phyloP scores from a whole-genome alignment of 2,329 filamentous ascomycete genomes.

The Ilyonectria mors-panacis region DNA sequence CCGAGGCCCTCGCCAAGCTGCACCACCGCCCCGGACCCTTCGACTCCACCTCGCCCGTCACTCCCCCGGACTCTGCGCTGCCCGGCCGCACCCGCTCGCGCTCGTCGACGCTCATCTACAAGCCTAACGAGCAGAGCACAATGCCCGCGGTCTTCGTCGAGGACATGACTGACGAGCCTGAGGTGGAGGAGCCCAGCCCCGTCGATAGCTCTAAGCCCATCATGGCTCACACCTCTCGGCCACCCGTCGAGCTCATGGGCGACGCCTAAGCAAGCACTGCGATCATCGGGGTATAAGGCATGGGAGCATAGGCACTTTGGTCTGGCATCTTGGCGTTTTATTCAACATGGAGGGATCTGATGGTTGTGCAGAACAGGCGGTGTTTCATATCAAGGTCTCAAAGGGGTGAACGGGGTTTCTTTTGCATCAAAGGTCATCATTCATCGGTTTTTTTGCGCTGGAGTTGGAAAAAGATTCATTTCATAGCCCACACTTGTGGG shows the following conservation, averaged over 20 bases:
- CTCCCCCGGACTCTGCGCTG: slow-evolving; percentile 49
- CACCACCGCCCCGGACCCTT: slow-evolving; percentile 63
- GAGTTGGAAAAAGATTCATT: slow-evolving; percentile 43
- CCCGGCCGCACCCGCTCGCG: slow-evolving; percentile 64
- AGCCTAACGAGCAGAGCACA: slow-evolving; percentile 69
- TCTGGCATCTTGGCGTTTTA: slow-evolving; percentile 37
- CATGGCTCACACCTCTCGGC: slow-evolving; percentile 72
- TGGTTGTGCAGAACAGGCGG: slow-evolving; percentile 16
- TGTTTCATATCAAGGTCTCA: slow-evolving; percentile 24
- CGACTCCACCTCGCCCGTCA: slow-evolving; percentile 53
- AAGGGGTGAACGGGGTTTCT: slow-evolving; percentile 1
- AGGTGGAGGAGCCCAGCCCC: slow-evolving; percentile 59
- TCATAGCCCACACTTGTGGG: slow-evolving; percentile 17
- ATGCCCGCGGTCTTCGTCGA: slow-evolving; percentile 78
- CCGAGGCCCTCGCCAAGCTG: slow-evolving; percentile 75
- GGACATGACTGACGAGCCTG: slow-evolving; percentile 74
- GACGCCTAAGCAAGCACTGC: slow-evolving; percentile 48
- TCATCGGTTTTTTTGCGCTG: slow-evolving; percentile 29
- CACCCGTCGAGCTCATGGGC: slow-evolving; percentile 76
- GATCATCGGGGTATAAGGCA: background rate
- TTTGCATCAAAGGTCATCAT: slow-evolving; percentile 25
- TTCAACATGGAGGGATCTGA: slow-evolving; percentile 13
- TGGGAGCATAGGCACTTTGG: background rate
- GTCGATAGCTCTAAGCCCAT: slow-evolving; percentile 63
- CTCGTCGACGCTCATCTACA: slow-evolving; percentile 77